Conservation (phyloP, 2,329 filamentous ascomycete genomes). For the Pseudohalonectria lignicola region DNA sequence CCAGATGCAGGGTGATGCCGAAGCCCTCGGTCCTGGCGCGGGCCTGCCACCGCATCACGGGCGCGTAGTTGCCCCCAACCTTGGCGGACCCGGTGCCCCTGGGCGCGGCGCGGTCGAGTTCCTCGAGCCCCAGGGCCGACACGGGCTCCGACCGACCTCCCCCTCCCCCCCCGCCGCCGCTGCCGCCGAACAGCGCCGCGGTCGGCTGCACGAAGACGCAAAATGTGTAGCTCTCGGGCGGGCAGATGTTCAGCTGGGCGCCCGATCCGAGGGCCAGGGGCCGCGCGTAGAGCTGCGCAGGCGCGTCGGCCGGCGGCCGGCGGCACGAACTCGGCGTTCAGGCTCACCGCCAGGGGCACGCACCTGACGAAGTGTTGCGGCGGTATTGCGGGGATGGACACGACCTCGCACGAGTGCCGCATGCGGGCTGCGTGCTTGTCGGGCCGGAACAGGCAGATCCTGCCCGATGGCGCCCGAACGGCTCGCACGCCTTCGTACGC, state of each 20-base stretch:
- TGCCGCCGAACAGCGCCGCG: too few relatives aligned
- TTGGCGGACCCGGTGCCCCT: conserved; percentile 56
- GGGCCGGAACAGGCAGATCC: conserved; percentile 59
- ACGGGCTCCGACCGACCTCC: conserved; percentile 51
- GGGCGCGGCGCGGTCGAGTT: conserved; percentile 58
- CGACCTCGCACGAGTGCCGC: conserved; percentile 48
- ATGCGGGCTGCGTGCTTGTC: conserved; percentile 52
- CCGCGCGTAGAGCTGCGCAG: conserved; percentile 56
- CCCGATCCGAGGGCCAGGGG: conserved; percentile 53
- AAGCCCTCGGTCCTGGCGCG: conserved; percentile 49
- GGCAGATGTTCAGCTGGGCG: conserved; percentile 51
- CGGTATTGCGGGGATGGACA: conserved; percentile 53
- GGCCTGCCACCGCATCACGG: conserved; percentile 51
- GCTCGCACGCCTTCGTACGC: too few relatives aligned
- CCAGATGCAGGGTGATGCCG: conserved; percentile 57
- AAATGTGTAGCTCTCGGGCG: conserved; percentile 56
- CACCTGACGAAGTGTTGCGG: conserved; percentile 45
- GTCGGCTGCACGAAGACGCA: conserved; percentile 51
- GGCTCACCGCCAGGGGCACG: conserved; percentile 48
- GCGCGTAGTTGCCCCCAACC: conserved; percentile 60
- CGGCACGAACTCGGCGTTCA: conserved; percentile 58
- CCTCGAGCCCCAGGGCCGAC: conserved; percentile 53
- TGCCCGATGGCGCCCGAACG: too few relatives aligned
- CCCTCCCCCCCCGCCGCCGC: too few relatives aligned
- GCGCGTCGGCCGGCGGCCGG: conserved; percentile 49